Conservation (phyloP, 208 protist species). For the Chromosphaera perkinsii region DNA sequence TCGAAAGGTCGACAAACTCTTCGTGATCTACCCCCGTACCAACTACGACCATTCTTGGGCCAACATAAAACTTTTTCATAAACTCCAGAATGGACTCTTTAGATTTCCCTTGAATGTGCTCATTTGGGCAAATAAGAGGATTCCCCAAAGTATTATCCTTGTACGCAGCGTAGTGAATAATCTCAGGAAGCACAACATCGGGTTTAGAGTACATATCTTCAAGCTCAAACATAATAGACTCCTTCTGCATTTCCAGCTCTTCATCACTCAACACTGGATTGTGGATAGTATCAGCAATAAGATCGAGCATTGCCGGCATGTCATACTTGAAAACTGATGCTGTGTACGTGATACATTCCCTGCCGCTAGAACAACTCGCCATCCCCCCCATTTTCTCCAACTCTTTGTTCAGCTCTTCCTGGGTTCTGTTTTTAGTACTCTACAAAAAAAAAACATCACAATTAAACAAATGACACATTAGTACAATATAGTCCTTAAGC, state of each 20-base stretch:
- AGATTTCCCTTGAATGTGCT: neutral
- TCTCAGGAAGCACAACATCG: slow-evolving; percentile 1
- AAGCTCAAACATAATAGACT: neutral
- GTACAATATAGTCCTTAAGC: too few species aligned
- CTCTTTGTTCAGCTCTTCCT: neutral
- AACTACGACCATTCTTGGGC: slow-evolving; percentile 33
- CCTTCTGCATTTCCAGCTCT: neutral
- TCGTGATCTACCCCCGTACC: slow-evolving; percentile 48
- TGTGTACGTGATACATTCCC: slow-evolving; percentile 1
- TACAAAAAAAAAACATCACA: too few species aligned
- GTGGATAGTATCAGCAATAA: neutral
- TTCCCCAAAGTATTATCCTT: neutral
- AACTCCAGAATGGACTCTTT: slow-evolving; percentile 24
- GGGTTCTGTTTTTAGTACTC: neutral
- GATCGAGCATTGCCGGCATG: neutral
- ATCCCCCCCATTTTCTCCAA: slow-evolving; percentile 4
- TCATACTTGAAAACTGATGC: neutral
- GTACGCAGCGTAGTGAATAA: slow-evolving; percentile 18
- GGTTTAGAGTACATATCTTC: slow-evolving; percentile 6
- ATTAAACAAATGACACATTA: too few species aligned
- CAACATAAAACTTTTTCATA: slow-evolving; percentile 15
- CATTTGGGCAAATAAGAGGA: slow-evolving; percentile 1
- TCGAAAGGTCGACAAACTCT: slow-evolving; percentile 31
- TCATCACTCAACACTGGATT: neutral
- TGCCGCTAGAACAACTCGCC: too few species aligned